Evolutionary conservation across 2,329 filamentous ascomycete species (phyloP).

Genomic region (Berkeleyomyces basicola): DNA sequence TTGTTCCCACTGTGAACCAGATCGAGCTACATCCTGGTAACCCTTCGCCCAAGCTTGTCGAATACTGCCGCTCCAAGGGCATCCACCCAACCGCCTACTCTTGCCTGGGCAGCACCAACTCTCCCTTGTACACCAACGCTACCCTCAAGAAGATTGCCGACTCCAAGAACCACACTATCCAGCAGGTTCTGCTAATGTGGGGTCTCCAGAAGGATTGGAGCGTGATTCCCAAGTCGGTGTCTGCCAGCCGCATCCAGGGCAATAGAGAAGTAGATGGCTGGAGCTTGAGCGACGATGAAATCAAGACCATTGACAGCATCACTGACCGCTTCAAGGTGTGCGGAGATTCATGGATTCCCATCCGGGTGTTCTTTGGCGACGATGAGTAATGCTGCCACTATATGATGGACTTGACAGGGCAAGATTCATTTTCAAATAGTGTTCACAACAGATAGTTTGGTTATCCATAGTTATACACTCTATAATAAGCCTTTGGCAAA

Average conservation of each 20-base stretch:
- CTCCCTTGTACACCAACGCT: constrained; percentile 50
- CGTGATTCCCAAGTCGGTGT: constrained; percentile 76
- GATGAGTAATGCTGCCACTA: constrained; percentile 41
- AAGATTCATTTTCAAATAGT: no score
- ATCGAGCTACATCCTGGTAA: constrained; percentile 68
- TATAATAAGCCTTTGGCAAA: no score
- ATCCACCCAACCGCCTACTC: constrained; percentile 65
- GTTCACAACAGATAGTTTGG: no score
- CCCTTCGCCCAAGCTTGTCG: constrained; percentile 62
- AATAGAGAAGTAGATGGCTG: constrained; percentile 66
- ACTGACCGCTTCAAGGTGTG: constrained; percentile 72
- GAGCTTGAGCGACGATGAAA: constrained; percentile 55
- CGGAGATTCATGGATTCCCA: constrained; percentile 53
- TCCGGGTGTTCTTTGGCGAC: constrained; percentile 71
- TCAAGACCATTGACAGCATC: constrained; percentile 49
- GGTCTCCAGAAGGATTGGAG: constrained; percentile 65
- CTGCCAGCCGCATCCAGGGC: constrained; percentile 51
- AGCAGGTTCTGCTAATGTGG: constrained; percentile 69
- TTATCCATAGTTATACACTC: no score
- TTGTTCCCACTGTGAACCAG: constrained; percentile 58
- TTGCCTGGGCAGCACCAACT: constrained; percentile 55
- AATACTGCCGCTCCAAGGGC: constrained; percentile 54
- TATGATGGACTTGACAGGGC: not conserved
- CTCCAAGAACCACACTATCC: constrained; percentile 48
- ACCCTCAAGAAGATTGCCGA: constrained; percentile 46